Evolutionary conservation across 2,329 filamentous ascomycete species (phyloP).

Genomic region (Fusarium beomiforme): DNA sequence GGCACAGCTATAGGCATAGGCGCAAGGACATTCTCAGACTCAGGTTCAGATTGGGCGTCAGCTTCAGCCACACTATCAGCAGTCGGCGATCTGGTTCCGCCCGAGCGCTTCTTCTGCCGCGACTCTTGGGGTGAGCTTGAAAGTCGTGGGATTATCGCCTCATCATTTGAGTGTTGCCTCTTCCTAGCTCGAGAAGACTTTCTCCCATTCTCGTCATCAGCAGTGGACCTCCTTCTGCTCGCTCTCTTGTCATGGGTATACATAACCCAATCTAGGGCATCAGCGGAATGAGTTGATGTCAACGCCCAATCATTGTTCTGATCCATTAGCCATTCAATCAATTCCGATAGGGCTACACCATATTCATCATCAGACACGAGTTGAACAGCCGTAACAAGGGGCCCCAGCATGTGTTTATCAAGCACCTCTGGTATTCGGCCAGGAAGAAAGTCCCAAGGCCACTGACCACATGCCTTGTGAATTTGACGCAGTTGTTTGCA

Average conservation of each 20-base stretch:
- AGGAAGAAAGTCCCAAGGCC: slow-evolving; percentile 3
- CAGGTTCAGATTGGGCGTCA: background rate
- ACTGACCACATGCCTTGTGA: background rate
- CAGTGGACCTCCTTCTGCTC: background rate
- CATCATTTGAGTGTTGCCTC: background rate
- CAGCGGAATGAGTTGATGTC: background rate
- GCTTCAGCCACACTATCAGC: background rate
- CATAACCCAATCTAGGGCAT: background rate
- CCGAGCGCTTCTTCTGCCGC: background rate
- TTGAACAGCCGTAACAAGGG: background rate
- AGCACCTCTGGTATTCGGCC: background rate
- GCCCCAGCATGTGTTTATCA: background rate
- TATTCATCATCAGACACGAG: background rate
- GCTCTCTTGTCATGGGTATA: background rate
- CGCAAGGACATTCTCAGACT: background rate
- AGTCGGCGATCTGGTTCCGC: background rate
- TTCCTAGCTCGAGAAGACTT: background rate
- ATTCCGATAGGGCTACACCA: background rate
- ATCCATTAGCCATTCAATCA: background rate
- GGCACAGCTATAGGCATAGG: background rate
- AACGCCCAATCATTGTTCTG: background rate
- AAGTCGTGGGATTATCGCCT: background rate
- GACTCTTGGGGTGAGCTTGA: background rate
- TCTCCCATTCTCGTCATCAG: background rate
- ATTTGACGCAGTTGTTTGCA: slow-evolving; percentile 4